Base-by-base conservation (phyloP, 1,284 basidiomycete species). In the Mycocalia duriaeana region DNA sequence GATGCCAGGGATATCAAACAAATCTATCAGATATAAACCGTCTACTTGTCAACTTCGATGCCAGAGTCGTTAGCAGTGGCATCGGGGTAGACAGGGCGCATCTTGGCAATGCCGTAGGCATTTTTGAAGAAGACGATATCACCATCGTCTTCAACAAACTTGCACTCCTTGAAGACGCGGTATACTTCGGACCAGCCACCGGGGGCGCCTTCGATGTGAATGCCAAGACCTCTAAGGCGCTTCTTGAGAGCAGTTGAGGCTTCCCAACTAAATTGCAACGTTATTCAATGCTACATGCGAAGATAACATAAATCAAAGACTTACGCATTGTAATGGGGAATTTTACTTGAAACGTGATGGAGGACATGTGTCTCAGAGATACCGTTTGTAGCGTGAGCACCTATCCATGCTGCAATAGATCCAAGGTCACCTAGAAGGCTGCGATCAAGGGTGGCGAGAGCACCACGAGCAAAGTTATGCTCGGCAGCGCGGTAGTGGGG, bases 401-500 rank as follows among this genome's bases (percentile, higher is more conserved):
- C 91, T 50, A 91, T 75, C 85, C 85, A 91, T 45, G 70, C 89
- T 76, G 82, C 82, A 55, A 82, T 56, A 24, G 64, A 68, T 40
- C 91, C 91, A 50, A 83, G 76, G 57, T 88, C 89, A 44, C 92
- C 92, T 34, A 96, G 75, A 54, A 94, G 81, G 57, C 72, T 81
- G 51, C 96, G 92, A 69, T 99, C 94, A 41, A 98, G 77, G 18
- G 95, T 99, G 53, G 91, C 76, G 44, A 99, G 83, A 16, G 95
- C 95, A 52, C 95, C 95, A 59, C 95, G 92, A 45, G 89, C 77
- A 79, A 99, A 99, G 41, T 87, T 96, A 78, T 95, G 98, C 60
- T 89, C 83, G 40, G 85, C 69, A 20, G 87, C 83, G 56, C 91
- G 89, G 80, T 98, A 99, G 73, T 99, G 95, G 45, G 94, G 94